These are phyloP conservation scores for Mycena latifolia DNA, from an alignment of 768 basidiomycete species.

Conservation along the genomic window DNA sequence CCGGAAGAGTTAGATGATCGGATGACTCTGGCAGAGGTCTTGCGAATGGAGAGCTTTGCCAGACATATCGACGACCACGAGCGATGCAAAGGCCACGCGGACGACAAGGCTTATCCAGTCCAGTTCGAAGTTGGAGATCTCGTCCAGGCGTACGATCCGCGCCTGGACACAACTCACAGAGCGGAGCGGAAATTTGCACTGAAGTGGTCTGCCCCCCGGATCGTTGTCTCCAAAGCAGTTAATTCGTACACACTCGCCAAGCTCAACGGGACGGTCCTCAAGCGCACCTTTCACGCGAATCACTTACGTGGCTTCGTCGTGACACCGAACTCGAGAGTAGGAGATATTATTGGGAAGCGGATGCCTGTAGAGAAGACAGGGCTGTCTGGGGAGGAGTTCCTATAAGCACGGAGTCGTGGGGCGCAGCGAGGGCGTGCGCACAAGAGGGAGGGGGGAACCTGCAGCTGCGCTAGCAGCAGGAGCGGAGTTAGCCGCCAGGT, in stretches of 20 bases:
- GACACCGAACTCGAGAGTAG: conserved; percentile 4
- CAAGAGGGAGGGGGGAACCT: conserved; percentile 2
- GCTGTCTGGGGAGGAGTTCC: background rate
- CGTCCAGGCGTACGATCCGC: conserved; percentile 3
- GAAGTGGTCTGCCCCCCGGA: conserved; percentile 6
- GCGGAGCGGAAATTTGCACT: background rate
- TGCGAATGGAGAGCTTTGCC: conserved; percentile 4
- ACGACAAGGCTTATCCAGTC: background rate
- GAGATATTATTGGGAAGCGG: conserved; percentile 13
- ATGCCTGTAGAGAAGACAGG: conserved; percentile 6
- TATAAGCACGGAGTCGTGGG: background rate
- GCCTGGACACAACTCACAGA: background rate
- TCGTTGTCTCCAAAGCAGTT: background rate
- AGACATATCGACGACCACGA: conserved; percentile 8
- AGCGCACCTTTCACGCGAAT: conserved; percentile 7
- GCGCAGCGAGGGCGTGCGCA: conserved; percentile 7
- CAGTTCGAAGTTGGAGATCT: conserved; percentile 2
- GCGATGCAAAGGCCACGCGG: background rate
- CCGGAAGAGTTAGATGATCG: background rate
- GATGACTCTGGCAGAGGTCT: conserved; percentile 1
- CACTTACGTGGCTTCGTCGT: conserved; percentile 9
- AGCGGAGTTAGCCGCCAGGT: too few species aligned
- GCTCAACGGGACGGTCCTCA: conserved; percentile 3
- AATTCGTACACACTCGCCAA: conserved; percentile 9
- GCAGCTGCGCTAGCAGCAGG: too few species aligned